Evolutionary conservation across 768 basidiomycete species (phyloP).

Genomic region (Tricholoma saponaceum): DNA sequence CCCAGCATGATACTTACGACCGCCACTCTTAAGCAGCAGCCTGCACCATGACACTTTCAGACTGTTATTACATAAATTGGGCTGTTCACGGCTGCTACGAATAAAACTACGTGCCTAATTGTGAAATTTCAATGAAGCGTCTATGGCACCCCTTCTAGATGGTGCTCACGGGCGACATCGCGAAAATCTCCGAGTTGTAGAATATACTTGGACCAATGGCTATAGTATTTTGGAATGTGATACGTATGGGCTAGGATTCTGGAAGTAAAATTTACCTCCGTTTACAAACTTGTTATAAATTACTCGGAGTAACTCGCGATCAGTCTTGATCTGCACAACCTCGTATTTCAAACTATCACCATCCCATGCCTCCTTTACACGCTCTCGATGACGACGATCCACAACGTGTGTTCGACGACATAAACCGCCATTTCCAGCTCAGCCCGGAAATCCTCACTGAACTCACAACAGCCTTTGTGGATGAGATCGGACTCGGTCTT

Average conservation of each 20-base stretch:
- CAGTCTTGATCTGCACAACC: background rate
- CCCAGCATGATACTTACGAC: too few relatives aligned
- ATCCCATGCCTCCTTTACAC: slow-evolving; percentile 39
- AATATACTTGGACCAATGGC: too few relatives aligned
- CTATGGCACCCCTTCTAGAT: background rate
- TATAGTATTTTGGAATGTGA: background rate
- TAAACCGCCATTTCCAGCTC: slow-evolving; percentile 73
- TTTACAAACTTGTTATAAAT: background rate
- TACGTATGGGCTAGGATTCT: background rate
- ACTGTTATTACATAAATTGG: too few relatives aligned
- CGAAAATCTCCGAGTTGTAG: background rate
- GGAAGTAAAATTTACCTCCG: background rate
- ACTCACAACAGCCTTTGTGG: slow-evolving; percentile 76
- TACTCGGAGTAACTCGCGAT: background rate
- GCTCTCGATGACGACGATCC: slow-evolving; percentile 37
- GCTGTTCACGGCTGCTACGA: too few relatives aligned
- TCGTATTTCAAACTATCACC: slow-evolving; percentile 7
- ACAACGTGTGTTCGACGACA: slow-evolving; percentile 52
- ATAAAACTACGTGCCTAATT: too few relatives aligned
- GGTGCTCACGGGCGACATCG: background rate
- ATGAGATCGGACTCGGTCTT: slow-evolving; percentile 76
- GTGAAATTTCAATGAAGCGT: background rate
- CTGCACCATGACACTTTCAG: too few relatives aligned
- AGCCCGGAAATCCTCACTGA: slow-evolving; percentile 53
- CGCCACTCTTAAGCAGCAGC: too few relatives aligned